Conservation (phyloP, 345 rosid species). For the Euphorbia pulcherrima region DNA sequence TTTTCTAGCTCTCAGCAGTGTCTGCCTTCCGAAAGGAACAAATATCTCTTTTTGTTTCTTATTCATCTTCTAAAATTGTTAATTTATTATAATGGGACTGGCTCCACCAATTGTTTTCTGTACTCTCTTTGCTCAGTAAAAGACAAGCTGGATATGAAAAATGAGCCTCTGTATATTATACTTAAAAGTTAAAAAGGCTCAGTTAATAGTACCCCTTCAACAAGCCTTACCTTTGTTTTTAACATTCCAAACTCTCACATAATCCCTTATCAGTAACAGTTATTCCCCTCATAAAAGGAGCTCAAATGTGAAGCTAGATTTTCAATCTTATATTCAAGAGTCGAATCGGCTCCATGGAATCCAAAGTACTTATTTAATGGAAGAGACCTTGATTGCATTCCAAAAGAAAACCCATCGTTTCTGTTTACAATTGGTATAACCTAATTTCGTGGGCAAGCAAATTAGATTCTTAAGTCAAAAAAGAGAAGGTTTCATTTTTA, state of each 20-base stretch:
- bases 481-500: background rate
- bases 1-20: background rate
- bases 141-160: background rate
- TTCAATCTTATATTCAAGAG: background rate
- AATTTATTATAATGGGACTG: no score
- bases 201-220: background rate
- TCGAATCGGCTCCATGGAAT: no score
- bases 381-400: background rate
- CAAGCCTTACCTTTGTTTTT: background rate
- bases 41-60: no score
- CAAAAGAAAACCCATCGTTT: background rate
- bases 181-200: background rate
- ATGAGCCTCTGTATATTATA: background rate
- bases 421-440: background rate
- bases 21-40: background rate
- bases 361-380: background rate
- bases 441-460: background rate
- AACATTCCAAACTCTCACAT: background rate
- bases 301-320: background rate
- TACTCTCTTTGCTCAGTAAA: no score
- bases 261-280: background rate
- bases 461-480: background rate
- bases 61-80: no score
- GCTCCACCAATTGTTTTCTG: no score
- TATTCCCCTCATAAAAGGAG: background rate